phyloP scores from a whole-genome alignment of 1,284 basidiomycete genomes.

The Xerocomus cyaneibrunnescens region DNA sequence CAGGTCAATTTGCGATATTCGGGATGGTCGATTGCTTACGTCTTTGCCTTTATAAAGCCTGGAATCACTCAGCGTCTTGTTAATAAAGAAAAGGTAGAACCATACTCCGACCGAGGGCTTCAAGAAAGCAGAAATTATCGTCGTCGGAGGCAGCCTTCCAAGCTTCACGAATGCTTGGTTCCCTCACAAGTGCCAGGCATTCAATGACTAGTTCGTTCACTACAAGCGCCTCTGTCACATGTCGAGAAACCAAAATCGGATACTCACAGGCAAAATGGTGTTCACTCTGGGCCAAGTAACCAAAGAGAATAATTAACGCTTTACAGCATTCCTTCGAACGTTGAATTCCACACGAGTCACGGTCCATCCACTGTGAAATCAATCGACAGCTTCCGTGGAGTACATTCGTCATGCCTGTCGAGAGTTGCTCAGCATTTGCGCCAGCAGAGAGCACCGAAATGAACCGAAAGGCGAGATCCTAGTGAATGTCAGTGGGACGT shows the following conservation, averaged over 20 bases:
- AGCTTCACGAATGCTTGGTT: conserved; percentile 18
- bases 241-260: not conserved
- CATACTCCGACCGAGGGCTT: conserved; percentile 23
- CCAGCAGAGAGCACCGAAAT: conserved; percentile 18
- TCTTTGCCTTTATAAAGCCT: conserved; percentile 21
- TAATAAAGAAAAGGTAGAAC: not conserved
- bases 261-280: conserved; percentile 31
- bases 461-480: conserved; percentile 29
- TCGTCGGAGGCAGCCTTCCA: conserved; percentile 24
- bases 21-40: conserved; percentile 13
- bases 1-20: not conserved
- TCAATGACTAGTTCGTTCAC: conserved; percentile 46
- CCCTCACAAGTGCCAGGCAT: conserved; percentile 26
- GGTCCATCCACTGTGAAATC: conserved; percentile 27
- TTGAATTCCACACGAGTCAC: conserved; percentile 27
- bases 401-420: conserved; percentile 18
- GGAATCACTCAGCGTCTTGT: conserved; percentile 5
- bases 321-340: conserved; percentile 35
- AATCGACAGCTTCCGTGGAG: conserved; percentile 22
- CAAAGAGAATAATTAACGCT: conserved; percentile 39
- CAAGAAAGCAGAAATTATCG: conserved; percentile 9
- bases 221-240: conserved; percentile 19
- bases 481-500: conserved; percentile 12
- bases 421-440: conserved; percentile 11
- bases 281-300: conserved; percentile 27